A percentile compares a stretch with the other conserved stretches of the same genome.
Conservation (phyloP, 2,329 filamentous ascomycete genomes). For the Bipolaris cookei region DNA sequence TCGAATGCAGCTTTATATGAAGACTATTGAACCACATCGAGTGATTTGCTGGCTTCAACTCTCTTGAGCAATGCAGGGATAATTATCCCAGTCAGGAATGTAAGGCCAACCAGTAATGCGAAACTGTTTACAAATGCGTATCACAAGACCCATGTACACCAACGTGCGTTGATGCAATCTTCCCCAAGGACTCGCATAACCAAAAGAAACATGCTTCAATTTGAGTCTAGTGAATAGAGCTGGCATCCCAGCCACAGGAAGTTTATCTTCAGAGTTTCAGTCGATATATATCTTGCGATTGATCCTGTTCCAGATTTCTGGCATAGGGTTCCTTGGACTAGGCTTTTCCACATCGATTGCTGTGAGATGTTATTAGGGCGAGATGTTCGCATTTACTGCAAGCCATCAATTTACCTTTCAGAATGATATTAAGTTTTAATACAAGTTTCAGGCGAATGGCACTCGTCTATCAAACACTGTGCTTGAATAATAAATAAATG, state of each 20-base stretch:
- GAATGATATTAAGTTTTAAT: no score
- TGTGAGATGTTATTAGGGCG: neutral
- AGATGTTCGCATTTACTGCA: no score
- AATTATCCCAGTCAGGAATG: neutral
- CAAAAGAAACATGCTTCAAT: neutral
- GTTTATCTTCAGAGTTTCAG: neutral
- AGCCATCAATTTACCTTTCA: no score
- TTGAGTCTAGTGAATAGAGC: neutral
- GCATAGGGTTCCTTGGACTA: neutral
- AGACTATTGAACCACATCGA: neutral
- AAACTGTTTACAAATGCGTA: neutral
- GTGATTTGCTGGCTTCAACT: neutral
- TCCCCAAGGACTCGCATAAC: neutral
- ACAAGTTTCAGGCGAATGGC: no score
- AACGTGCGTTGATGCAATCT: neutral
- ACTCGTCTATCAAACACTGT: no score
- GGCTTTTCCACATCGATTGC: neutral
- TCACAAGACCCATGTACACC: neutral
- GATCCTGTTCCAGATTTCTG: neutral
- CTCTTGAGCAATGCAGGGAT: neutral
- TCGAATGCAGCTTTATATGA: neutral
- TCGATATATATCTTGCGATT: neutral
- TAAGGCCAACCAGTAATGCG: neutral
- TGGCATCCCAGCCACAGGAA: neutral
- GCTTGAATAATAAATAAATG: no score